Conservation (phyloP, 225 moss, liverwort and hornwort genomes). For the Thuidium tamariscinum region DNA sequence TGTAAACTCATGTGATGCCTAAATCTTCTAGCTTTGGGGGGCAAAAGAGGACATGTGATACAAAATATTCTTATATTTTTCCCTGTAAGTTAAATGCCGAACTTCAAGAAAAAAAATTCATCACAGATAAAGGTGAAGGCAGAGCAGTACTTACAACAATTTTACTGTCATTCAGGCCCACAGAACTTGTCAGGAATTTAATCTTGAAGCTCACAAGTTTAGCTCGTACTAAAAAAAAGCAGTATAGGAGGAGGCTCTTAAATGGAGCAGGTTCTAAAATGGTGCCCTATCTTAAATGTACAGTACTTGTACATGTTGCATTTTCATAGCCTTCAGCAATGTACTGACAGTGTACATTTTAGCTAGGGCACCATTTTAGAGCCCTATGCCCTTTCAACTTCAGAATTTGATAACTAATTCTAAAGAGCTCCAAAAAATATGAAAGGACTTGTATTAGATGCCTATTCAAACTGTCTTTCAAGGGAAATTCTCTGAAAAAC, state of each 20-base stretch:
- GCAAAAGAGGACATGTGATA: fast-evolving
- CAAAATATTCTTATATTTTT: neutral
- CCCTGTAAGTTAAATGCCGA: no score
- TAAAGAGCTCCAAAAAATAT: neutral
- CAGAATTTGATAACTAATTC: neutral
- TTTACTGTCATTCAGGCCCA: neutral
- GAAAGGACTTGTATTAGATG: neutral
- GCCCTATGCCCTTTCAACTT: neutral
- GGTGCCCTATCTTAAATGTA: no score
- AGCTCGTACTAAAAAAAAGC: neutral
- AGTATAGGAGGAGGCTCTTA: no score
- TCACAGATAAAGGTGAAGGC: neutral
- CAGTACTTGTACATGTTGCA: no score
- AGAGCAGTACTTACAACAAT: neutral
- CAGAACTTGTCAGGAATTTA: neutral
- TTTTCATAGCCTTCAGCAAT: neutral
- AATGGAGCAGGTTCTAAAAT: no score
- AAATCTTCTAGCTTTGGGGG: neutral
- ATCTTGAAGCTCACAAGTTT: neutral
- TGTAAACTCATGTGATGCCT: neutral
- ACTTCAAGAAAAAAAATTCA: neutral
- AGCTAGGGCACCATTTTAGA: neutral
- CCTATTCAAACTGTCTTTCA: neutral
- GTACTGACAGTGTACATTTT: neutral
- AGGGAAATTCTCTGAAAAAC: neutral